A percentile compares a stretch with the other conserved stretches of the same genome.
Evolutionary conservation across 2,329 filamentous ascomycete genomes (phyloP).

Genomic region (Tolypocladium tropicale): DNA sequence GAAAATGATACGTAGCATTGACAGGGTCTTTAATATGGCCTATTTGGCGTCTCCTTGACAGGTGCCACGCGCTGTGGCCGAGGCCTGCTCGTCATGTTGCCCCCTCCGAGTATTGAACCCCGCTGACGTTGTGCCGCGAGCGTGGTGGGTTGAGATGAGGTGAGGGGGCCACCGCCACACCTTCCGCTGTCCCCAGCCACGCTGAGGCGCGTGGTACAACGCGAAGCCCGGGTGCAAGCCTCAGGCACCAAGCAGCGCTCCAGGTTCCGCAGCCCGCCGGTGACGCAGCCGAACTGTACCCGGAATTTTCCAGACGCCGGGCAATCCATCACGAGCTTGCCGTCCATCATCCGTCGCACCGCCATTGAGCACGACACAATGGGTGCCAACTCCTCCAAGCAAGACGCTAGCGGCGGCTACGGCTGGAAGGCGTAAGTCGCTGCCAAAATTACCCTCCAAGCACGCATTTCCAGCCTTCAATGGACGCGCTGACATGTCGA

Average conservation of each 20-base stretch:
- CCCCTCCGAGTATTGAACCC: not conserved
- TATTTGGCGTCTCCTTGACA: not conserved
- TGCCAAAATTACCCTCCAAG: not conserved
- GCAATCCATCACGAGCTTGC: slow-evolving; percentile 15
- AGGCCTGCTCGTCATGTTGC: not conserved
- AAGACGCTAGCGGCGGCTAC: slow-evolving; percentile 21
- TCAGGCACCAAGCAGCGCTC: slow-evolving; percentile 14
- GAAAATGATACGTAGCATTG: not conserved
- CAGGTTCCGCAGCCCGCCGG: slow-evolving; percentile 8
- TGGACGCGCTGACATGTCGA: not conserved
- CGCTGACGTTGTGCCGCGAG: not conserved
- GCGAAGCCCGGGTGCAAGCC: not conserved
- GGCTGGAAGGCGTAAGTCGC: slow-evolving; percentile 46
- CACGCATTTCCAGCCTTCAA: not conserved
- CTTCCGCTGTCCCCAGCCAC: slow-evolving; percentile 2
- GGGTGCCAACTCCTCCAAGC: slow-evolving; percentile 49
- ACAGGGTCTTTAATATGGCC: not conserved
- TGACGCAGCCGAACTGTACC: slow-evolving; percentile 21
- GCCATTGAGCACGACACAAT: slow-evolving; percentile 34
- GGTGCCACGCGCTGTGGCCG: not conserved
- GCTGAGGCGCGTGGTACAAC: not conserved
- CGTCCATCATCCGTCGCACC: slow-evolving; percentile 17
- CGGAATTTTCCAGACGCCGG: slow-evolving; percentile 22
- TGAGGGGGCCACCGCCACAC: slow-evolving; percentile 4
- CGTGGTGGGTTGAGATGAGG: no score